These are phyloP conservation scores for Erodium texanum DNA, from an alignment of 441 rosid species.

Conservation along the genomic window DNA sequence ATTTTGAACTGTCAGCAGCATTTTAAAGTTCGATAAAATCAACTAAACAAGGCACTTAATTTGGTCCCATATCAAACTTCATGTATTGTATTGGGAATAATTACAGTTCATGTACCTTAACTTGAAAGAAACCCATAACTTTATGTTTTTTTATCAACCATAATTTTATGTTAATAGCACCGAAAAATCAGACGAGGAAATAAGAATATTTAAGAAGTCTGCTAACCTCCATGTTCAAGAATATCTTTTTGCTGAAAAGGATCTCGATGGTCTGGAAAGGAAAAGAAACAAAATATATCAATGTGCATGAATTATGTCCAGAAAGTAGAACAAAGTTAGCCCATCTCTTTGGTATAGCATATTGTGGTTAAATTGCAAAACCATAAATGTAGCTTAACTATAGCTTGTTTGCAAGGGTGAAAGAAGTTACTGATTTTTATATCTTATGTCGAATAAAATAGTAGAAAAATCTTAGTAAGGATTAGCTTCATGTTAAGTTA, in stretches of 20 bases:
- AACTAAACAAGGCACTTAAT: neutral
- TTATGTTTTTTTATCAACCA: too few species aligned
- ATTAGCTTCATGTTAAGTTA: conserved; percentile 15
- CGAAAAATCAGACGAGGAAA: neutral
- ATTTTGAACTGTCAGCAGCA: neutral
- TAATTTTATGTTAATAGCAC: neutral
- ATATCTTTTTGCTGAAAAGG: conserved; percentile 58
- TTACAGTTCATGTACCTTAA: neutral
- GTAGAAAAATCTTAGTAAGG: neutral
- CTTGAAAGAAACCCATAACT: neutral
- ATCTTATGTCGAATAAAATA: neutral
- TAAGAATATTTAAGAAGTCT: conserved; percentile 5
- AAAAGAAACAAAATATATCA: conserved; percentile 9
- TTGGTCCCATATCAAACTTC: neutral
- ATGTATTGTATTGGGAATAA: neutral
- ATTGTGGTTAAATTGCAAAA: neutral
- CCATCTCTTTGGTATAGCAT: neutral
- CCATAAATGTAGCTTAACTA: neutral
- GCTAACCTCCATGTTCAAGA: conserved; percentile 72
- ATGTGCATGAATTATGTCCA: neutral
- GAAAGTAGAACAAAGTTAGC: neutral
- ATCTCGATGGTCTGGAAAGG: conserved; percentile 64
- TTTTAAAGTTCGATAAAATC: neutral
- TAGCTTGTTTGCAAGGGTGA: neutral
- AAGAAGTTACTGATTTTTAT: neutral